Conservation (phyloP, 2,329 filamentous ascomycete genomes). For the Scytalidium lignicola region DNA sequence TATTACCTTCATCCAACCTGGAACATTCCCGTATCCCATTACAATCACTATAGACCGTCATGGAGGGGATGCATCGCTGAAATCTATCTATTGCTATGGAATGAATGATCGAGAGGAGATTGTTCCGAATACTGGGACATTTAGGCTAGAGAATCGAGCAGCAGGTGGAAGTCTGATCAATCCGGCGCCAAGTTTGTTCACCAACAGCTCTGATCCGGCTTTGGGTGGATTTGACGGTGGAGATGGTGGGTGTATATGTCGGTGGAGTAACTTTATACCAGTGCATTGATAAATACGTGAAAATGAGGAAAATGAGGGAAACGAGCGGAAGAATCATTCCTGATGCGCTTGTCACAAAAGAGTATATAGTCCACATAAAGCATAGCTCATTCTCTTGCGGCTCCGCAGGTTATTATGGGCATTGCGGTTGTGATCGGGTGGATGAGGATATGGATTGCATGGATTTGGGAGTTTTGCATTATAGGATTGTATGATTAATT, state of each 20-base stretch:
- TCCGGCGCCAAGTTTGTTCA: slow-evolving; percentile 32
- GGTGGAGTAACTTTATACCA: slow-evolving; percentile 47
- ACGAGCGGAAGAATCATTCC: no score
- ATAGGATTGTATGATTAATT: not conserved
- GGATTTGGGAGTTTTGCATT: not conserved
- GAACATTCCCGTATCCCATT: slow-evolving; percentile 59
- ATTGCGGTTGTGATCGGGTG: no score
- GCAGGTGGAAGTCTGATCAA: slow-evolving; percentile 51
- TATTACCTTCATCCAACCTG: slow-evolving; percentile 35
- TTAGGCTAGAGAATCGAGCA: slow-evolving; percentile 45
- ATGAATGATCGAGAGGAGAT: slow-evolving; percentile 44
- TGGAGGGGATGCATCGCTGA: slow-evolving; percentile 48
- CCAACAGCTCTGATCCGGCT: slow-evolving; percentile 34
- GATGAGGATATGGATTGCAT: no score
- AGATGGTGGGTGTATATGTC: slow-evolving; percentile 56
- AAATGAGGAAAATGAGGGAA: no score
- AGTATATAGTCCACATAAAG: no score
- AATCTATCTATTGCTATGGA: slow-evolving; percentile 49
- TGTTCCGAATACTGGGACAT: slow-evolving; percentile 35
- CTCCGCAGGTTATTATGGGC: no score
- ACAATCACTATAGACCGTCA: slow-evolving; percentile 59
- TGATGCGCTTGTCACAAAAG: no score
- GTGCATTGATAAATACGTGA: not conserved
- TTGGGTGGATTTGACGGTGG: slow-evolving; percentile 60
- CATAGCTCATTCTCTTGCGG: no score